These are phyloP conservation scores for Thymus quinquecostatus DNA, from an alignment of 257 asterid species.

Conservation along the genomic window DNA sequence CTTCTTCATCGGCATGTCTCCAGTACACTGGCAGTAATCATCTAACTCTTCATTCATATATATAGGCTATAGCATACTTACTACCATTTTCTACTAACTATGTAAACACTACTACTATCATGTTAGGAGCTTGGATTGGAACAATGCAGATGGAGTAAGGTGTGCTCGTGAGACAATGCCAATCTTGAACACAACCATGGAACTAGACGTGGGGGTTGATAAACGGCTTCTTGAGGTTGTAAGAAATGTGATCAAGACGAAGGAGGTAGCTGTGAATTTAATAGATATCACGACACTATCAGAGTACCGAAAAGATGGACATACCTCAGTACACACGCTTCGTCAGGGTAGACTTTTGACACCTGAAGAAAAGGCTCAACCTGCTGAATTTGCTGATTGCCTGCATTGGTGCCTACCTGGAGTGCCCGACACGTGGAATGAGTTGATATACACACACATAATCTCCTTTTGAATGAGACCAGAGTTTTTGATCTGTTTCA, in stretches of 20 bases:
- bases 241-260: slow-evolving; percentile 30
- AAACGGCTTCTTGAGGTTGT: slow-evolving; percentile 37
- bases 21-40: slow-evolving; percentile 40
- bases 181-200: slow-evolving; percentile 35
- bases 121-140: slow-evolving; percentile 48
- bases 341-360: slow-evolving; percentile 52
- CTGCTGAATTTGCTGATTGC: slow-evolving; percentile 52
- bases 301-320: slow-evolving; percentile 61
- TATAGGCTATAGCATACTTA: too few relatives aligned
- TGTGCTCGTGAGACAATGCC: slow-evolving; percentile 52
- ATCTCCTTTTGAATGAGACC: slow-evolving; percentile 42
- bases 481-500: neutral
- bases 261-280: slow-evolving; percentile 32
- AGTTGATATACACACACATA: slow-evolving; percentile 44
- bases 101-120: neutral
- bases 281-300: slow-evolving; percentile 50
- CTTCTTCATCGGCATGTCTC: slow-evolving; percentile 60
- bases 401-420: slow-evolving; percentile 63
- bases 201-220: slow-evolving; percentile 48
- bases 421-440: slow-evolving; percentile 43
- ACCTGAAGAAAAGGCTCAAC: slow-evolving; percentile 47
- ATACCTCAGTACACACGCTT: slow-evolving; percentile 51
- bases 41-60: neutral
- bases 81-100: too few relatives aligned
- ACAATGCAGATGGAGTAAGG: slow-evolving; percentile 38